Conservation (phyloP, 2,329 filamentous ascomycete genomes). For the Trichoderma hamatum region DNA sequence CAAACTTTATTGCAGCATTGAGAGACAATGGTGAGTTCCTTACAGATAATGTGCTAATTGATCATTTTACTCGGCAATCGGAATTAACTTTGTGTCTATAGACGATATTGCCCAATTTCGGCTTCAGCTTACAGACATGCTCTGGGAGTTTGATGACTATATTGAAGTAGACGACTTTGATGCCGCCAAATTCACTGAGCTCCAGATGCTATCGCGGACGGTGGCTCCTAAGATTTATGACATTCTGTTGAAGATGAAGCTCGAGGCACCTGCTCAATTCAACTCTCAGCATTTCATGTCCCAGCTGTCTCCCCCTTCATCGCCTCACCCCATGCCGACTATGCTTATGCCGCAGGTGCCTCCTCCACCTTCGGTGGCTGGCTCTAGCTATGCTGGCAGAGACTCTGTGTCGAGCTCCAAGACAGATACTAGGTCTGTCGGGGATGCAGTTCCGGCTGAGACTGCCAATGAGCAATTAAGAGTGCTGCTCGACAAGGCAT, state of each 20-base stretch:
- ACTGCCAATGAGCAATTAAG: constrained; percentile 38
- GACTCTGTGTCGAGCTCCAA: constrained; percentile 33
- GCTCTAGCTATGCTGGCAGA: constrained; percentile 32
- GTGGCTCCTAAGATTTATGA: constrained; percentile 54
- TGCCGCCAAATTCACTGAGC: constrained; percentile 51
- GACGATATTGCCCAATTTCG: constrained; percentile 55
- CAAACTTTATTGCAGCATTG: constrained; percentile 54
- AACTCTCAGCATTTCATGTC: constrained; percentile 35
- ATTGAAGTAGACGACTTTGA: constrained; percentile 55
- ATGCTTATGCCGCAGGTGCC: constrained; percentile 19
- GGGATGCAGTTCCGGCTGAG: constrained; percentile 32
- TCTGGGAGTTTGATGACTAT: constrained; percentile 63
- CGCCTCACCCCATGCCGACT: constrained; percentile 28
- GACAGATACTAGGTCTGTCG: constrained; percentile 29
- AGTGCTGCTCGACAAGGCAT: constrained; percentile 27
- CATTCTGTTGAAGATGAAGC: constrained; percentile 57
- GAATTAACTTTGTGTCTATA: constrained; percentile 32
- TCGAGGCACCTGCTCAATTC: constrained; percentile 43
- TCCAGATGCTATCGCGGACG: constrained; percentile 52
- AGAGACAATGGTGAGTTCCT: constrained; percentile 56
- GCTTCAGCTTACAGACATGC: constrained; percentile 51
- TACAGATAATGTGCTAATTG: neutral
- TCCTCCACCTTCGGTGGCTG: constrained; percentile 12
- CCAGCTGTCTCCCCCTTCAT: constrained; percentile 36
- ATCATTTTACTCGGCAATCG: neutral